phyloP scores from a whole-genome alignment of 768 basidiomycete species.

The Mycena sanguinolenta region DNA sequence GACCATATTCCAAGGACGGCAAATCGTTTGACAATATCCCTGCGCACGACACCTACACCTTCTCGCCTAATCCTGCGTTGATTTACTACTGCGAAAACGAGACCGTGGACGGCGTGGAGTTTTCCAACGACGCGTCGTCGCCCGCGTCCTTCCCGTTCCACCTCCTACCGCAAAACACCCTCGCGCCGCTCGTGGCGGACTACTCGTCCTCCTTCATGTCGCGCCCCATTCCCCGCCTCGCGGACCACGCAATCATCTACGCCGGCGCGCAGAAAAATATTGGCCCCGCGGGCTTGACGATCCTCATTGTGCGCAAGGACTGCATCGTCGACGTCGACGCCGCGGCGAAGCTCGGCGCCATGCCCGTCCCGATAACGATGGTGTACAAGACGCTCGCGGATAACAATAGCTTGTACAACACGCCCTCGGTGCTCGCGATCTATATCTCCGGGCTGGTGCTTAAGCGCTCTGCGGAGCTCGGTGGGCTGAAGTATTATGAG shows the following conservation, averaged over 20 bases:
- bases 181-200: conserved; percentile 91
- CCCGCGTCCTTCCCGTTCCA: conserved; percentile 87
- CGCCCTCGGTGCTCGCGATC: conserved; percentile 91
- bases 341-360: conserved; percentile 78
- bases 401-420: conserved; percentile 87
- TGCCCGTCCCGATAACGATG: conserved; percentile 82
- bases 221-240: conserved; percentile 88
- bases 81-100: conserved; percentile 99
- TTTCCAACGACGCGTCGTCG: conserved; percentile 66
- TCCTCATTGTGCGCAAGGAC: conserved; percentile 95
- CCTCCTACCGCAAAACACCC: conserved; percentile 66
- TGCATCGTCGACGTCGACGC: conserved; percentile 92
- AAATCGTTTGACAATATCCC: conserved; percentile 88
- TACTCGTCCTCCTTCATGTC: conserved; percentile 98
- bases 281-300: conserved; percentile 92
- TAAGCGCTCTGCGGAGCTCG: conserved; percentile 72
- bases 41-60: conserved; percentile 75
- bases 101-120: conserved; percentile 96
- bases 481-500: conserved; percentile 77
- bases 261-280: conserved; percentile 99
- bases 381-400: conserved; percentile 89
- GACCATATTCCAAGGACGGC: conserved; percentile 70
- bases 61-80: conserved; percentile 86
- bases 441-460: conserved; percentile 93
- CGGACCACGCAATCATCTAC: conserved; percentile 93